Base-by-base conservation (phyloP, 352 stramenopile species). In the Pythium phragmiticola region DNA sequence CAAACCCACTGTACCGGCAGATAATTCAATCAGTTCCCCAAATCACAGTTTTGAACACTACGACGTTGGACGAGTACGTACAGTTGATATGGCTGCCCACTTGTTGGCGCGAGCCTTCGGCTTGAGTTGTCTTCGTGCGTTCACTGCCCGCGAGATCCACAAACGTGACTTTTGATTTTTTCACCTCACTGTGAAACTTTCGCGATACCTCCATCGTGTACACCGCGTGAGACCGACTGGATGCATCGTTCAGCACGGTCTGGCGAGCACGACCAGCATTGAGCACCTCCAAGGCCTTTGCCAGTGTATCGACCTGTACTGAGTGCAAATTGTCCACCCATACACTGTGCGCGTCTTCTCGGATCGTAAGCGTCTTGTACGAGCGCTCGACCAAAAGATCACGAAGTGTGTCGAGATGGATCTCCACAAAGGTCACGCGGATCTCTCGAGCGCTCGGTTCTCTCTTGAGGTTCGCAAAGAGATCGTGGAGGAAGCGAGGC, bases 371-470 rank as follows among this genome's bases (percentile, higher is more conserved):
- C 8, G 55, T 62, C 34, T 72, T 74, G 21, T 68, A 45, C 2
- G 52, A 33, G 4, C 65, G 59, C 12, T 80, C 69, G 45, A 90
- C 70, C 0, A 98, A 72, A 33, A 98, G 64, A 67, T 98, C 93
- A 59, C 89, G 85, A 39, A 98, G 84, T 56, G 97, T 89, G 68
- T 98, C 92, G 23, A 89, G 90, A 63, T 98, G 98, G 14, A 98
- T 96, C 78, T 98, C 95, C 1, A 98, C 76, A 50, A 86, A 88
- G 7, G 76, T 85, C 12, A 83, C 78, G 6, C 61, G 58, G 12
- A 85, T 71, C 3, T 67, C 75, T 19, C 72, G 68, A 8, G 75
- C 48, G n/a, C 69, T 77, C 23, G 69, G 74, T 48, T 82, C 74
- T 39, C 69, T 70, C 41, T 74, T 70, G 19, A 84, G 47, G 30